Percentiles rank a stretch among this genome's conserved stretches.
Evolutionary conservation across 1,284 basidiomycete genomes (phyloP).

Genomic region (Moniliella sp.): DNA sequence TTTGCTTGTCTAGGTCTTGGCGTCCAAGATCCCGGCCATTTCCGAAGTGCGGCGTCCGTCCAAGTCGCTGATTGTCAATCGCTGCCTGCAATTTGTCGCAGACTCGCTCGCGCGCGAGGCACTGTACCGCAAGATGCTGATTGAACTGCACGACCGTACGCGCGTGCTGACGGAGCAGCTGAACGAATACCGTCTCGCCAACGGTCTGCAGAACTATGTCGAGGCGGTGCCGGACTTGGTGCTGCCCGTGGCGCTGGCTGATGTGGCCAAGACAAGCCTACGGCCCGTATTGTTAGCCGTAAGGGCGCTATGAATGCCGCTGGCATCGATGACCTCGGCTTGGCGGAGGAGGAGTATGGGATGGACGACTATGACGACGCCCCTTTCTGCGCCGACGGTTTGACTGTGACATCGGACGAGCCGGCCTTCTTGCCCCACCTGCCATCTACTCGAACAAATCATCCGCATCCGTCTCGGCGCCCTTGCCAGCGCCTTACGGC

Average conservation of each 20-base stretch:
- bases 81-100: constrained; percentile 19
- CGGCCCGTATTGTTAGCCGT: too few species aligned
- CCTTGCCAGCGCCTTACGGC: too few species aligned
- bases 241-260: constrained; percentile 9
- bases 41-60: constrained; percentile 15
- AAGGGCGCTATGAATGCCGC: too few species aligned
- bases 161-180: constrained; percentile 13
- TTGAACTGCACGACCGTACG: constrained; percentile 12
- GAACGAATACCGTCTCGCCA: constrained; percentile 8
- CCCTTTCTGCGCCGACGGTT: too few species aligned
- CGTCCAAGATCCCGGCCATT: constrained; percentile 15
- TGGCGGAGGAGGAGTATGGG: too few species aligned
- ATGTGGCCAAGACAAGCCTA: constrained; percentile 8
- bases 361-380: too few species aligned
- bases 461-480: too few species aligned
- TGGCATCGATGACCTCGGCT: too few species aligned
- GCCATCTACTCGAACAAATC: too few species aligned
- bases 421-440: too few species aligned
- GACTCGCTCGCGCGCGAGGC: constrained; percentile 15
- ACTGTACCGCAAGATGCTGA: constrained; percentile 14
- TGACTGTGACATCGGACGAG: too few species aligned
- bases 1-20: too few species aligned
- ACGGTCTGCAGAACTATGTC: neutral
- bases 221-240: constrained; percentile 6
- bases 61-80: constrained; percentile 26